Evolutionary conservation across 1,284 basidiomycete species (phyloP).

Genomic region (Cryptococcus amylolentus): DNA sequence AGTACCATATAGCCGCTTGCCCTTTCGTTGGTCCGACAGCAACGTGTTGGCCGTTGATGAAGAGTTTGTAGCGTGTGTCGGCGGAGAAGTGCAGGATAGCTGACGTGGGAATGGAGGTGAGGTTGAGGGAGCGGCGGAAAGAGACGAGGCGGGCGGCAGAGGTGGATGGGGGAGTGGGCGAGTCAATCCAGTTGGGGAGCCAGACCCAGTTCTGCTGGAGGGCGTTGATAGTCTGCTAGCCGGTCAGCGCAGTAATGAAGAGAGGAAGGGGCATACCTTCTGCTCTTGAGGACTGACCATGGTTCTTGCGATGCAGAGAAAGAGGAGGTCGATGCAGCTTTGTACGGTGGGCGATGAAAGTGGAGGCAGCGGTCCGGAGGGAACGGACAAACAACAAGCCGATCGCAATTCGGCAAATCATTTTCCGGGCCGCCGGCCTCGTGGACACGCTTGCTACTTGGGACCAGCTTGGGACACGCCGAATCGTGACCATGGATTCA

Average conservation of each 20-base stretch:
- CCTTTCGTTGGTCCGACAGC: constrained; percentile 24
- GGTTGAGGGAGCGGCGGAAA: constrained; percentile 15
- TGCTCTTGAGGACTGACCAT: not conserved
- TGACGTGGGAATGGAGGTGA: not conserved
- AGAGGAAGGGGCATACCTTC: not conserved
- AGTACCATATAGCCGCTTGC: constrained; percentile 22
- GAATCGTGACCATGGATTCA: too few relatives aligned
- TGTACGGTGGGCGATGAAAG: not conserved
- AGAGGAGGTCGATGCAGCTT: not conserved
- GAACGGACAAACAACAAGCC: too few relatives aligned
- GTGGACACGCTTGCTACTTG: too few relatives aligned
- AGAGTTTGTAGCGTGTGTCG: constrained; percentile 33
- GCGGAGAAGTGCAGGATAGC: constrained; percentile 24
- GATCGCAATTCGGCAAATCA: too few relatives aligned
- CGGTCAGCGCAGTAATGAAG: not conserved
- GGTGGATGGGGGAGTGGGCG: constrained; percentile 1
- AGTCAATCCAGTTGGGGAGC: constrained; percentile 25
- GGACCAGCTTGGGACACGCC: too few relatives aligned
- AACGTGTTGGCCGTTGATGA: constrained; percentile 24
- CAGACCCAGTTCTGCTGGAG: constrained; percentile 29
- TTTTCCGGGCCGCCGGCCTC: too few relatives aligned
- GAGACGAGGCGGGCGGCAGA: constrained; percentile 21
- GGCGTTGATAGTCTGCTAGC: constrained; percentile 9
- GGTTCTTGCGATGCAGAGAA: not conserved
- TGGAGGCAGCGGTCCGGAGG: not conserved